A percentile compares a stretch with the other conserved stretches of the same genome.
Conservation (phyloP, 2,329 filamentous ascomycete species). For the Hymenoscyphus albidus region DNA sequence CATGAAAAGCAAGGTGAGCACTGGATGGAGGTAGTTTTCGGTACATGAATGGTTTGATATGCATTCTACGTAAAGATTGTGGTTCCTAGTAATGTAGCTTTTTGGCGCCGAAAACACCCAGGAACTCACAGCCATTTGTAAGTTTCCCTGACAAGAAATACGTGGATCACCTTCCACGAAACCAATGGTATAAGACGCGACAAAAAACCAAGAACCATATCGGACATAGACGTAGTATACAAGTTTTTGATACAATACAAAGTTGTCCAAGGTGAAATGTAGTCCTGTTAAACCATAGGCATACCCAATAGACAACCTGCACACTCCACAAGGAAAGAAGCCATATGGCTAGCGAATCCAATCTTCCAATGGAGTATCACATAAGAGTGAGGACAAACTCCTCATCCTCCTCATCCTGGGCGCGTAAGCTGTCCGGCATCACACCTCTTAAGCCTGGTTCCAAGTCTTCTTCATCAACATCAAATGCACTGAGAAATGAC, state of each 20-base stretch:
- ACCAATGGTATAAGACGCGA: neutral
- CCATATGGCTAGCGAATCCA: neutral
- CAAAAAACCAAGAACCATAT: neutral
- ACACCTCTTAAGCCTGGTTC: constrained; percentile 28
- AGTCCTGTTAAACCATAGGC: neutral
- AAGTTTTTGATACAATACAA: neutral
- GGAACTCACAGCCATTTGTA: too few species aligned
- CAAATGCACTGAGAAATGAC: constrained; percentile 56
- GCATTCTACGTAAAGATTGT: too few species aligned
- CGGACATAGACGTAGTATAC: neutral
- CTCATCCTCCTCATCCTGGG: constrained; percentile 42
- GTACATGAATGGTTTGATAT: too few species aligned
- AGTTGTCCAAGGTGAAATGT: neutral
- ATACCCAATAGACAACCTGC: neutral
- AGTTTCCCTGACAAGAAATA: too few species aligned
- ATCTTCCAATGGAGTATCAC: neutral
- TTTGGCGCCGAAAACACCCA: too few species aligned
- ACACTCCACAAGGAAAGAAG: neutral
- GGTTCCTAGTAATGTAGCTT: too few species aligned
- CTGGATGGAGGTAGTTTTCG: too few species aligned
- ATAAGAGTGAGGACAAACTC: constrained; percentile 51
- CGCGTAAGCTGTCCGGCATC: constrained; percentile 34
- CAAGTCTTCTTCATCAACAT: constrained; percentile 44
- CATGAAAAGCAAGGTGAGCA: too few species aligned
- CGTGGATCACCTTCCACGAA: neutral